These are phyloP conservation scores for Heritiera fomes DNA, from an alignment of 345 rosid species.

Conservation along the genomic window DNA sequence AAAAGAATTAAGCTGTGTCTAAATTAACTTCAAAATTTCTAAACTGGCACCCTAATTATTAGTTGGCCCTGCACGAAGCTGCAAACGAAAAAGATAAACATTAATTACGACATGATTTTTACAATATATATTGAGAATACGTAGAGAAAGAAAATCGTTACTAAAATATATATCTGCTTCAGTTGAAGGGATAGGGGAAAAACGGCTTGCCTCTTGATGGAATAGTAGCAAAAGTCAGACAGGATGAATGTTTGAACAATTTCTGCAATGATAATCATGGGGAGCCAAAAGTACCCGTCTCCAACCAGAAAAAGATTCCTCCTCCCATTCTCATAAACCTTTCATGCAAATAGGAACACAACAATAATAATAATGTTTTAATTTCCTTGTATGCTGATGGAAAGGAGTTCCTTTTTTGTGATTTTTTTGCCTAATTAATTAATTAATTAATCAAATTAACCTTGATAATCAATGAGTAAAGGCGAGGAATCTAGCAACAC, in stretches of 20 bases:
- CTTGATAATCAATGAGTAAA: conserved; percentile 79
- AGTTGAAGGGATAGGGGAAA: background rate
- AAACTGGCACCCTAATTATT: conserved; percentile 41
- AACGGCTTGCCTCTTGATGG: conserved; percentile 58
- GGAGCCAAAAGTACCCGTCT: conserved; percentile 70
- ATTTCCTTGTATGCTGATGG: too few species aligned
- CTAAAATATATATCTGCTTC: too few species aligned
- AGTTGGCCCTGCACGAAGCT: conserved; percentile 50
- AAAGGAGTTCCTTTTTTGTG: too few species aligned
- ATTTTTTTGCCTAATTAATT: too few species aligned
- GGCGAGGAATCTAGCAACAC: conserved; percentile 68
- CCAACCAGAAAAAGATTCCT: conserved; percentile 47
- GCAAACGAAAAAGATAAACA: conserved; percentile 12
- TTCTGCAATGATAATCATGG: conserved; percentile 57
- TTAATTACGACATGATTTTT: background rate
- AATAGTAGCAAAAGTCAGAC: conserved; percentile 86
- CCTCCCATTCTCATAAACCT: conserved; percentile 63
- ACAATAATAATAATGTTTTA: background rate
- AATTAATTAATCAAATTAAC: conserved; percentile 25
- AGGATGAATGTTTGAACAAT: conserved; percentile 81
- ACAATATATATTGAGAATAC: background rate
- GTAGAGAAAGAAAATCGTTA: background rate
- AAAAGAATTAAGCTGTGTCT: too few species aligned
- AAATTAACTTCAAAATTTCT: background rate
- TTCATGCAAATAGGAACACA: background rate